Evolutionary conservation across 192 early-diverging fungal species (phyloP).

Genomic region (Cladochytrium replicatum): DNA sequence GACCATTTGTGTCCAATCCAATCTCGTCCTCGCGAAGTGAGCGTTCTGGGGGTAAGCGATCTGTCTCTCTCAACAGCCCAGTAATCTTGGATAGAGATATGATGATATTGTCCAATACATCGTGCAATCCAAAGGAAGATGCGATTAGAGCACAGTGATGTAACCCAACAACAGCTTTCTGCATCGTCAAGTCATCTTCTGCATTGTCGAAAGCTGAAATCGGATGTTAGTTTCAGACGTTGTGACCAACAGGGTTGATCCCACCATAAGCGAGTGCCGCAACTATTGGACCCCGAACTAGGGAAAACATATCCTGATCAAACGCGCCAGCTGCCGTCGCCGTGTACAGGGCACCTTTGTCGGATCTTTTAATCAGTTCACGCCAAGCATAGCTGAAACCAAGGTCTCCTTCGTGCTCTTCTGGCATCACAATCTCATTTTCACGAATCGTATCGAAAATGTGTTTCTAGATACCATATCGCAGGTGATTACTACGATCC

Average conservation of each 20-base stretch:
- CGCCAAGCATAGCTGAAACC: conserved; percentile 95
- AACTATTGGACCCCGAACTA: conserved; percentile 64
- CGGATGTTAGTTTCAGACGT: conserved; percentile 17
- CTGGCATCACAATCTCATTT: conserved; percentile 90
- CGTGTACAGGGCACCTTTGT: conserved; percentile 41
- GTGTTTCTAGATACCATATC: conserved; percentile 18
- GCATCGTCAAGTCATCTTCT: conserved; percentile 62
- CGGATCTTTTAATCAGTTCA: conserved; percentile 49
- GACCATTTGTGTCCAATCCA: neutral
- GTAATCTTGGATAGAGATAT: conserved; percentile 64
- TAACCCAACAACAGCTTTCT: conserved; percentile 72
- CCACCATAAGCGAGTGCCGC: conserved; percentile 72
- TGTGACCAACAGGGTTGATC: conserved; percentile 11
- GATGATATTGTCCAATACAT: conserved; percentile 74
- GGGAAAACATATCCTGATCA: conserved; percentile 69
- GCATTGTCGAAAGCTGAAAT: conserved; percentile 65
- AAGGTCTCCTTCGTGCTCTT: conserved; percentile 90
- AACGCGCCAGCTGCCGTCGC: conserved; percentile 51
- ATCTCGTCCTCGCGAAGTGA: conserved; percentile 1
- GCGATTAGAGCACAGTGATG: conserved; percentile 65
- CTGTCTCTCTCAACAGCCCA: conserved; percentile 46
- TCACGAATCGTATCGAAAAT: conserved; percentile 84
- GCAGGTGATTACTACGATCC: neutral
- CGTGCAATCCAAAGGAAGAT: conserved; percentile 56
- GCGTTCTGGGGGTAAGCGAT: conserved; percentile 10